phyloP scores from a whole-genome alignment of 305 asterid genomes.

The Fraxinus sp. region DNA sequence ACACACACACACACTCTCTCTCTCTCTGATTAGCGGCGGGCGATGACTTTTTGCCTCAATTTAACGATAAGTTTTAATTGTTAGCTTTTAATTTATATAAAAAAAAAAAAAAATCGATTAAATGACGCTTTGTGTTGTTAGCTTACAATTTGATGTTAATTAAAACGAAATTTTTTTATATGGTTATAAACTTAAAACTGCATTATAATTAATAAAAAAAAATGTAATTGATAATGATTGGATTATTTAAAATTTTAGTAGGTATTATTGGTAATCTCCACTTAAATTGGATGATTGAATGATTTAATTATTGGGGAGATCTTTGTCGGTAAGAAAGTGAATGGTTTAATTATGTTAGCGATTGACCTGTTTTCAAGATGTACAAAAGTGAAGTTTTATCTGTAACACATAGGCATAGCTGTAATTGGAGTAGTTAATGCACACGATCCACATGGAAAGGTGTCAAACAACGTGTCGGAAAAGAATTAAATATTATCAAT shows the following conservation, averaged over 20 bases:
- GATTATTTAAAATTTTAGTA: background rate
- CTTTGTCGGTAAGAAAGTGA: background rate
- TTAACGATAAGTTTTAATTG: background rate
- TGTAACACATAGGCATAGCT: background rate
- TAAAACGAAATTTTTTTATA: background rate
- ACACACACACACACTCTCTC: background rate
- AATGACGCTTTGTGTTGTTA: background rate
- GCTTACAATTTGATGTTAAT: background rate
- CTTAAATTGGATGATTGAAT: background rate
- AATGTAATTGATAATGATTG: background rate
- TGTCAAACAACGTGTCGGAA: background rate
- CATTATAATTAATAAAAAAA: background rate
- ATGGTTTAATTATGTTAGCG: background rate
- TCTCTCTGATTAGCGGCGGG: background rate
- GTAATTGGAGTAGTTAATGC: background rate
- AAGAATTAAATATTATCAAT: background rate
- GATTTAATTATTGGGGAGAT: background rate
- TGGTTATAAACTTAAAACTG: background rate
- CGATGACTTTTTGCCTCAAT: constrained; percentile 1
- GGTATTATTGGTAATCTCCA: background rate
- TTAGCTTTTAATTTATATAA: background rate
- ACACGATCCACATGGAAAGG: background rate
- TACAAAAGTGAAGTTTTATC: background rate
- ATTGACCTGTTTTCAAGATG: background rate
- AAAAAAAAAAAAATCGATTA: background rate